phyloP scores from a whole-genome alignment of 83 land plant species.

The Thuja plicata region DNA sequence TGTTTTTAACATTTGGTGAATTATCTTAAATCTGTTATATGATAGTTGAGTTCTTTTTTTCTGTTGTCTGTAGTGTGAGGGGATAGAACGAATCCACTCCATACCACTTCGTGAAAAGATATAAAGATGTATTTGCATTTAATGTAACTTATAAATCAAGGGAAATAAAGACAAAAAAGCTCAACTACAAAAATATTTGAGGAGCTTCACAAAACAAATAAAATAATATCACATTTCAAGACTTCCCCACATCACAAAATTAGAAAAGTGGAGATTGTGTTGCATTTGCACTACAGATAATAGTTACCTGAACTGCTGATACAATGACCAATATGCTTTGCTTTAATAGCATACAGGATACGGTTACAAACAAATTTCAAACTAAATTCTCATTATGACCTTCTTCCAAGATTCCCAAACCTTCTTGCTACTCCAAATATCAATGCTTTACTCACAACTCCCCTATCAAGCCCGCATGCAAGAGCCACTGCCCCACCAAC shows the following conservation, averaged over 20 bases:
- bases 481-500: conserved; percentile 88
- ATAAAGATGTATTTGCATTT: not conserved
- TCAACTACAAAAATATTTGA: not conserved
- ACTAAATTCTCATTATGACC: not conserved
- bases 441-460: conserved; percentile 73
- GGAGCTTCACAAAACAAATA: not conserved
- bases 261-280: not conserved
- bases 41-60: not conserved
- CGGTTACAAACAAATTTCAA: not conserved
- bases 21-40: not conserved
- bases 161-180: not conserved
- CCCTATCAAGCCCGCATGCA: conserved; percentile 77
- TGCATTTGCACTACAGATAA: not conserved
- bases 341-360: conserved; percentile 9
- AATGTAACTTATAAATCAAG: not conserved
- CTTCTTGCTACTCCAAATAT: conserved; percentile 82
- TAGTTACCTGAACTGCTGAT: conserved; percentile 1
- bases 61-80: not conserved
- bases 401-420: conserved; percentile 28
- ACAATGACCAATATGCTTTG: not conserved
- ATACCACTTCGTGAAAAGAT: not conserved
- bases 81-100: not conserved
- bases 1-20: not conserved
- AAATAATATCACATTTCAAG: not conserved
- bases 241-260: not conserved